Conservation (phyloP, 129 eudicot genomes). For the Calendula officinalis region DNA sequence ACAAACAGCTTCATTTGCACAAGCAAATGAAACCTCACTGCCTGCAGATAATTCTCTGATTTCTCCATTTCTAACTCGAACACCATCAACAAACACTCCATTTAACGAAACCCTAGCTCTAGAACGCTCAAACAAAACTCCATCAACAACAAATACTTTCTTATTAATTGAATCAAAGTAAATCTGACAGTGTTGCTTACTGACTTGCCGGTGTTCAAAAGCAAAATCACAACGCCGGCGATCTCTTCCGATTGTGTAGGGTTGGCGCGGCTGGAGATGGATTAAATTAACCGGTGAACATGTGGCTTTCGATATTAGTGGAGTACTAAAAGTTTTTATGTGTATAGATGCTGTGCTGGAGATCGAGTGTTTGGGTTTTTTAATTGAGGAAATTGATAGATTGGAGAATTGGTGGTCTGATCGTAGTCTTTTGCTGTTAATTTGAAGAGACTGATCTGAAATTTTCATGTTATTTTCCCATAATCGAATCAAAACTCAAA, state of each 20-base stretch:
- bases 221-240: constrained; percentile 39
- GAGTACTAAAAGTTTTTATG: constrained; percentile 34
- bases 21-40: constrained; percentile 59
- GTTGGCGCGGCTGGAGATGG: constrained; percentile 44
- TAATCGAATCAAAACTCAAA: constrained; percentile 17
- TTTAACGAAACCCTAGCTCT: constrained; percentile 62
- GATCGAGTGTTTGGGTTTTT: constrained; percentile 37
- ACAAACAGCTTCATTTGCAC: constrained; percentile 46
- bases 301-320: constrained; percentile 43
- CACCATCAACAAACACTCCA: constrained; percentile 84
- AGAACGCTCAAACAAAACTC: constrained; percentile 30
- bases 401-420: constrained; percentile 1
- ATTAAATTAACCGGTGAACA: constrained; percentile 26
- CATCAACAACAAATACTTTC: constrained; percentile 58
- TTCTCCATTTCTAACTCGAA: constrained; percentile 46
- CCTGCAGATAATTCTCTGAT: constrained; percentile 51
- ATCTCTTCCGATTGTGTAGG: constrained; percentile 61
- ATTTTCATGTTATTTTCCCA: constrained; percentile 31
- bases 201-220: constrained; percentile 52
- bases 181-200: constrained; percentile 64
- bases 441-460: constrained; percentile 30
- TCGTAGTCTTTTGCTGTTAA: constrained; percentile 33
- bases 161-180: constrained; percentile 41
- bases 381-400: constrained; percentile 23
- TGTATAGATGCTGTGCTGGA: constrained; percentile 36